Evolutionary conservation across 805 yeast species (phyloP), one percentile per base, ranked within the genome.

Genomic region (Wickerhamiella galacta): DNA sequence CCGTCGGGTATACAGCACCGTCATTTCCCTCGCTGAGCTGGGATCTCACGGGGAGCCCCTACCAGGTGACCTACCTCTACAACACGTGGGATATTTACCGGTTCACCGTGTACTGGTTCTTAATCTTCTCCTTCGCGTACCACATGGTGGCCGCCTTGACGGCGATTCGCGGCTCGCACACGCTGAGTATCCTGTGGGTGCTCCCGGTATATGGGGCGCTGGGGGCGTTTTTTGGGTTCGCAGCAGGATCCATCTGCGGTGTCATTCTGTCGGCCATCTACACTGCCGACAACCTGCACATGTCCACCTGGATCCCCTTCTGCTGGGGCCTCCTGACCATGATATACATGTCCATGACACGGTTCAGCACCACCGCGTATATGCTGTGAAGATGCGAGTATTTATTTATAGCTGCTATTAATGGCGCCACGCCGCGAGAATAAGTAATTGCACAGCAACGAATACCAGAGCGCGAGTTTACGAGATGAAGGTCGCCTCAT

Each of bases 281-380:
- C 56, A 61, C 66, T 34, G 72, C 93, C 0, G 93, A 93, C 0
- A 63, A 76, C 16, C 71, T 87, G 45, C 68, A 77, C 16, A 80
- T 90, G 92, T 75, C 92, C 9, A 80, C 95, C 0, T 87, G 98
- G 98, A 71, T 87, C 6, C 96, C 98, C 0, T 65, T 87, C 42
- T 67, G 77, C 35, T 80, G 85, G 71, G 92, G 73, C 0, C 53
- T 77, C 2, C 66, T 77, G 4, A 73, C 72, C 43, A 63, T 79
- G 4, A 48, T 82, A 27, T 78, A 68, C 52, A 70, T 77, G 48
- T 63, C 81, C 22, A 60, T 75, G 21, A 66, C 74, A 6, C 66
- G 79, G 4, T 81, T 77, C 49, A 20, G n/a, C 17, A 6, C 28
- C 22, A n/a, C n/a, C n/a, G n/a, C n/a, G n/a, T n/a, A n/a, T n/a